Evolutionary conservation across 2,329 filamentous ascomycete species (phyloP).

Genomic region (Ilyonectria mors-panacis): DNA sequence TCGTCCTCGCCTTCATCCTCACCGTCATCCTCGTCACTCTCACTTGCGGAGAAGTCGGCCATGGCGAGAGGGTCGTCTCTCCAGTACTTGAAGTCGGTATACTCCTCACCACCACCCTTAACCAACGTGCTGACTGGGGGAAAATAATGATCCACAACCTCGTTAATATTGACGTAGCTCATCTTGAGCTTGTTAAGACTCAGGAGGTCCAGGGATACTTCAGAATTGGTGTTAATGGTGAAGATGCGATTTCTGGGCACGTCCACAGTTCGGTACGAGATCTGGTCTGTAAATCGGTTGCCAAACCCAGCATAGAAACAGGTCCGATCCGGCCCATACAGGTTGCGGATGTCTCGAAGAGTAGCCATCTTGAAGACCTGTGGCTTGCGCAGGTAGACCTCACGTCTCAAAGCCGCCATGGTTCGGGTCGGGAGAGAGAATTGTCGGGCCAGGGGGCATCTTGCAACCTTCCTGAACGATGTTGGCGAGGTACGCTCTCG

Average conservation of each 20-base stretch:
- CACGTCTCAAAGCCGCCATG: conserved; percentile 90
- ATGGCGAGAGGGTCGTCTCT: conserved; percentile 86
- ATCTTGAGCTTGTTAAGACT: conserved; percentile 96
- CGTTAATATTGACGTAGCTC: conserved; percentile 96
- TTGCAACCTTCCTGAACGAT: conserved; percentile 90
- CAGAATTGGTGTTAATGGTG: conserved; percentile 98
- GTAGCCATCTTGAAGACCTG: conserved; percentile 99
- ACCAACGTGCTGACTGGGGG: conserved; percentile 90
- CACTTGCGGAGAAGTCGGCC: conserved; percentile 90
- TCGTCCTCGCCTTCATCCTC: conserved; percentile 75
- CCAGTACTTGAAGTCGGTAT: conserved; percentile 98
- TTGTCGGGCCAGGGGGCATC: conserved; percentile 91
- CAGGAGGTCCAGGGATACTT: conserved; percentile 91
- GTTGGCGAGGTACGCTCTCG: conserved; percentile 89
- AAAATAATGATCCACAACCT: conserved; percentile 98
- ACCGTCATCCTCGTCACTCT: conserved; percentile 70
- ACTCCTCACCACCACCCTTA: conserved; percentile 91
- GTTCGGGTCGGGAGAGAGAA: conserved; percentile 95
- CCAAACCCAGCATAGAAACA: conserved; percentile 98
- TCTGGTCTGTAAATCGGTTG: conserved; percentile 94
- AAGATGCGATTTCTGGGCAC: conserved; percentile 96
- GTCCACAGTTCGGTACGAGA: conserved; percentile 96
- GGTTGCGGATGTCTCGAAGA: conserved; percentile 89
- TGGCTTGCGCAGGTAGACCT: conserved; percentile 95
- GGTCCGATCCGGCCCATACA: conserved; percentile 83